Evolutionary conservation across 2,329 filamentous ascomycete genomes (phyloP).

Genomic region (Ceratocystis smalleyi): DNA sequence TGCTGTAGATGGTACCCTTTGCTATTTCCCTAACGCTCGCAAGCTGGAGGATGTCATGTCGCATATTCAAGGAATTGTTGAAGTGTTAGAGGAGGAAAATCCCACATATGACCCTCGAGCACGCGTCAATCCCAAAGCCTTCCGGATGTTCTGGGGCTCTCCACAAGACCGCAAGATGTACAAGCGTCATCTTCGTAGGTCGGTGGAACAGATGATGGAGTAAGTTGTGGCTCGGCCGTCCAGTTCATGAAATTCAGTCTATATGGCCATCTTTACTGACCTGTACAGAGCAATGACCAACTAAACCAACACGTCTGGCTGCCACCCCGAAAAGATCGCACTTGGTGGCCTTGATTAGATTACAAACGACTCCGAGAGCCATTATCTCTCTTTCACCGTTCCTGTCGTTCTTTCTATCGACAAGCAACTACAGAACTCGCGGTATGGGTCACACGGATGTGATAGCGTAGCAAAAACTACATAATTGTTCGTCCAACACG

Average conservation of each 20-base stretch:
- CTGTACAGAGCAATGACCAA: slow-evolving; percentile 24
- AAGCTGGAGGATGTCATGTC: slow-evolving; percentile 60
- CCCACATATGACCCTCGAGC: slow-evolving; percentile 83
- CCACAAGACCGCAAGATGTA: slow-evolving; percentile 67
- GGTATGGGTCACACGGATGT: too few relatives aligned
- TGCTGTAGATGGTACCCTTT: slow-evolving; percentile 62
- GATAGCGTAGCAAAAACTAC: neutral
- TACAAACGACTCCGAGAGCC: too few relatives aligned
- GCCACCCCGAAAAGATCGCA: neutral
- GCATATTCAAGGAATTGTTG: slow-evolving; percentile 72
- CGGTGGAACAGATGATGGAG: slow-evolving; percentile 55
- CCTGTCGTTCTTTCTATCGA: neutral
- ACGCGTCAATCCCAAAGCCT: slow-evolving; percentile 71
- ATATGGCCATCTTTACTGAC: slow-evolving; percentile 3
- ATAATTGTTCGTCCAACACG: neutral
- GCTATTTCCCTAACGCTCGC: slow-evolving; percentile 52
- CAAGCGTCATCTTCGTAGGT: slow-evolving; percentile 62
- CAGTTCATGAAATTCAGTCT: neutral
- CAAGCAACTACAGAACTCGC: neutral
- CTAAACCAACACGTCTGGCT: slow-evolving; percentile 12
- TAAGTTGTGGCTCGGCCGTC: slow-evolving; percentile 24
- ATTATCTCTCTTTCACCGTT: neutral
- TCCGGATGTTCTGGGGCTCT: slow-evolving; percentile 72
- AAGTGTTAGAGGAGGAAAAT: slow-evolving; percentile 69
- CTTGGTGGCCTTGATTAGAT: neutral